Evolutionary conservation across 1,284 basidiomycete species (phyloP), one percentile per base, ranked within the genome.

Genomic region (Ustilago loliicola): DNA sequence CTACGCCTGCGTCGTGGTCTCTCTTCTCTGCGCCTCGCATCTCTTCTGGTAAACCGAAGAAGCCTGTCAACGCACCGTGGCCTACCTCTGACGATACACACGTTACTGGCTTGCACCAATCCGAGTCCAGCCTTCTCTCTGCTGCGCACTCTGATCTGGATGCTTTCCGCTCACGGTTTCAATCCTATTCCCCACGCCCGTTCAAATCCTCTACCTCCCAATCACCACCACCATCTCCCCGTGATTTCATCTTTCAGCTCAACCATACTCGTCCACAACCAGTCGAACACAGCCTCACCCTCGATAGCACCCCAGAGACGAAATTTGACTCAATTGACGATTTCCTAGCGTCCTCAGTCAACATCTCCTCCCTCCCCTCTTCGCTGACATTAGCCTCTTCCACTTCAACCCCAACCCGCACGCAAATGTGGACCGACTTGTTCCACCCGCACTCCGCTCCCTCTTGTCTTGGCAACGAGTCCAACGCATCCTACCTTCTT

Each of bases 391-490:
- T n/a, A n/a, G n/a, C n/a, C 2, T 19, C n/a, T 1, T 23, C 5
- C 21, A 19, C 61, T 9, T 36, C 34, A 1, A 25, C 53, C 7
- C 50, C 42, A 34, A 55, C 27, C 13, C 15, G 9, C 1, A 51
- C 63, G 4, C 68, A 72, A 40, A 53, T 76, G 8, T 80, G 79
- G 79, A 62, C 48, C n/a, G 79, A 80, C 29, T 53, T 60, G 11
- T 80, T 55, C 42, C 66, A 74, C 7, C 80, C 80, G 3, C 60
- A 32, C 19, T 15, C 53, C 2, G 63, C 79, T 0, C n/a, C n/a
- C 10, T 61, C 73, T 3, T 71, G 72, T 23, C 29, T 80, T 1
- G 77, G 69, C 45, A 82, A 81, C 61, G 72, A 80, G 50, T 3
- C 19, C 9, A 56, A 50, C 13, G 79, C 80, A 7, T 8, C 23